These are phyloP conservation scores for Beauveria sp. DNA, from an alignment of 2,329 filamentous ascomycete species.

Conservation along the genomic window DNA sequence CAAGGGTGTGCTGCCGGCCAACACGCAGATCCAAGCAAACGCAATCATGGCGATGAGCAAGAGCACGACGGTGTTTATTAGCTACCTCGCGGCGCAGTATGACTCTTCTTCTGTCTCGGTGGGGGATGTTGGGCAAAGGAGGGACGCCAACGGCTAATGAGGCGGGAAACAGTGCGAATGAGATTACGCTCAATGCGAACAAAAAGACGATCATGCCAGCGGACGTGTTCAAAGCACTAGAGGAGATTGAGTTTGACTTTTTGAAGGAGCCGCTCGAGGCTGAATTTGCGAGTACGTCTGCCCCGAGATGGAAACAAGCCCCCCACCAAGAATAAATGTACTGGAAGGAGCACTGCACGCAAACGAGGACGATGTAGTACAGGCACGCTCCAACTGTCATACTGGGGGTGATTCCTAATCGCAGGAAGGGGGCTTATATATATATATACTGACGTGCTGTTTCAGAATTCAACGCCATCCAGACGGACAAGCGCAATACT, in stretches of 20 bases:
- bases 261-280: slow-evolving; percentile 60
- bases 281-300: slow-evolving; percentile 62
- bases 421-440: background rate
- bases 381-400: too few species aligned
- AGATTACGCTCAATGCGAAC: slow-evolving; percentile 55
- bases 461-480: slow-evolving; percentile 63
- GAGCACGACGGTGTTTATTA: slow-evolving; percentile 77
- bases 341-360: too few species aligned
- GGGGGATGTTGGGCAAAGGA: too few species aligned
- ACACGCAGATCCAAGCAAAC: slow-evolving; percentile 78
- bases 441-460: slow-evolving; percentile 9
- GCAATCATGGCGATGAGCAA: slow-evolving; percentile 73
- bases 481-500: slow-evolving; percentile 65
- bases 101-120: slow-evolving; percentile 23
- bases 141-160: background rate
- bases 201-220: slow-evolving; percentile 73
- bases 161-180: slow-evolving; percentile 53
- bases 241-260: slow-evolving; percentile 72
- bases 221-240: slow-evolving; percentile 69
- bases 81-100: slow-evolving; percentile 68
- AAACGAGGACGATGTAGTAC: too few species aligned
- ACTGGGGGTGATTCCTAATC: too few species aligned
- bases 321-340: background rate
- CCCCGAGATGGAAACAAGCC: background rate
- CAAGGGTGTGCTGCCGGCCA: slow-evolving; percentile 71